Evolutionary conservation across 2,329 filamentous ascomycete genomes (phyloP).

Genomic region (Neonectria magnoliae): DNA sequence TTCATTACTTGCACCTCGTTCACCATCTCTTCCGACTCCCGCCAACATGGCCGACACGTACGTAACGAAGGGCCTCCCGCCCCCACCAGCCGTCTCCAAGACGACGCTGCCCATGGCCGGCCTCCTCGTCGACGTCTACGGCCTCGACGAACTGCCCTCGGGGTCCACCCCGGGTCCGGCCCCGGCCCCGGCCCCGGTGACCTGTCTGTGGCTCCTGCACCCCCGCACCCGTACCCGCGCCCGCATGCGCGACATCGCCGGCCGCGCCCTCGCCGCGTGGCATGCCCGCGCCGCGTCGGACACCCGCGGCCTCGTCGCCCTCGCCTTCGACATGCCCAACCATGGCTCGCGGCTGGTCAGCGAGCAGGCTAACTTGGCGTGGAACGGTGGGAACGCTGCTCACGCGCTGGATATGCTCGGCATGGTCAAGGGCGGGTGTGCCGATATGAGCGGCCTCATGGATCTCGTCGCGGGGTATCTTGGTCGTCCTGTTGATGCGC

Average conservation of each 20-base stretch:
- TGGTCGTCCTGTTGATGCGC: conserved; percentile 61
- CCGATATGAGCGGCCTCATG: conserved; percentile 80
- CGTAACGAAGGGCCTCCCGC: conserved; percentile 49
- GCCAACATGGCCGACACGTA: conserved; percentile 43
- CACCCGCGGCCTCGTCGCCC: conserved; percentile 74
- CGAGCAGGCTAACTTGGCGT: conserved; percentile 76
- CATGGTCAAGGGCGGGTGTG: conserved; percentile 75
- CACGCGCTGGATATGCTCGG: conserved; percentile 96
- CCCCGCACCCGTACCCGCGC: conserved; percentile 76
- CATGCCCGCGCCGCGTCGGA: conserved; percentile 55
- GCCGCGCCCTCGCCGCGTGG: conserved; percentile 75
- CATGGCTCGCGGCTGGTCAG: conserved; percentile 81
- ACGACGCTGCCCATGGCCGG: conserved; percentile 79
- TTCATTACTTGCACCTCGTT: conserved; percentile 8
- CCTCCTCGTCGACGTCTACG: conserved; percentile 82
- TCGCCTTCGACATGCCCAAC: conserved; percentile 92
- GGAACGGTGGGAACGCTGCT: conserved; percentile 79
- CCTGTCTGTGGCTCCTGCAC: conserved; percentile 92
- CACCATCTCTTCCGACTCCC: neutral
- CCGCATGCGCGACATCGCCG: conserved; percentile 80
- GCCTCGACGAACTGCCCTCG: conserved; percentile 75
- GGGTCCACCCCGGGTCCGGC: conserved; percentile 31
- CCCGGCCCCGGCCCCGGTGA: conserved; percentile 58
- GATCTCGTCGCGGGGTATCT: conserved; percentile 82
- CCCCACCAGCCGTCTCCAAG: conserved; percentile 65